Evolutionary conservation across 2,329 filamentous ascomycete genomes (phyloP).

Genomic region (Neurospora sp.): DNA sequence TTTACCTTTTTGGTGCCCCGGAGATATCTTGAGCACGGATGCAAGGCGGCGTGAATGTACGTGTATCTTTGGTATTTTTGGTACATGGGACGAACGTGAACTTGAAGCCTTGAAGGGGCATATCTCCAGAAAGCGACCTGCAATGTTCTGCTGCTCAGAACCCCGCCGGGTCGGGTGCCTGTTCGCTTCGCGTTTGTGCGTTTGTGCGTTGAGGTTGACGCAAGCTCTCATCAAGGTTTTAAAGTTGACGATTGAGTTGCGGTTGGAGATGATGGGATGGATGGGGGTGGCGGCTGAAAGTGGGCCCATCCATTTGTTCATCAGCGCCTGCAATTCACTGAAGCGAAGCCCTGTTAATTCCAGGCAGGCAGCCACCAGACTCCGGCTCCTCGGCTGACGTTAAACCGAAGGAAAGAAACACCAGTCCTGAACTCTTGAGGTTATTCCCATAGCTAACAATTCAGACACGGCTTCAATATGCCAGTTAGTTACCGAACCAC

Average conservation of each 20-base stretch:
- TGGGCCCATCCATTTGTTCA: neutral
- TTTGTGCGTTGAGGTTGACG: neutral
- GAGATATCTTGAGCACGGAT: neutral
- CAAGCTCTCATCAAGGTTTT: neutral
- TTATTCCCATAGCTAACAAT: neutral
- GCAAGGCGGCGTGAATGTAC: slow-evolving; percentile 1
- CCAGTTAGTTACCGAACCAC: neutral
- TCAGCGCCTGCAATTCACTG: neutral
- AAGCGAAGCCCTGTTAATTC: neutral
- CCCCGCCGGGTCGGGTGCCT: neutral
- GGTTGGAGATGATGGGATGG: neutral
- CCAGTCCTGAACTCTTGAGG: neutral
- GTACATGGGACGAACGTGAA: neutral
- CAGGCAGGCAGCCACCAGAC: neutral
- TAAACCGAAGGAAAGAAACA: neutral
- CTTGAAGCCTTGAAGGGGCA: neutral
- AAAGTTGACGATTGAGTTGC: neutral
- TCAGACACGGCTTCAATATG: neutral
- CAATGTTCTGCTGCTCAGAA: neutral
- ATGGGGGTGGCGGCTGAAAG: neutral
- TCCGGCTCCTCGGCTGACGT: neutral
- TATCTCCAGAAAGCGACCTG: neutral
- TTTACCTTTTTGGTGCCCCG: neutral
- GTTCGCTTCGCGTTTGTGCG: neutral
- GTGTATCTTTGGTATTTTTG: neutral